Evolutionary conservation across 352 stramenopile genomes (phyloP).

Genomic region (Phytopythium boreale): DNA sequence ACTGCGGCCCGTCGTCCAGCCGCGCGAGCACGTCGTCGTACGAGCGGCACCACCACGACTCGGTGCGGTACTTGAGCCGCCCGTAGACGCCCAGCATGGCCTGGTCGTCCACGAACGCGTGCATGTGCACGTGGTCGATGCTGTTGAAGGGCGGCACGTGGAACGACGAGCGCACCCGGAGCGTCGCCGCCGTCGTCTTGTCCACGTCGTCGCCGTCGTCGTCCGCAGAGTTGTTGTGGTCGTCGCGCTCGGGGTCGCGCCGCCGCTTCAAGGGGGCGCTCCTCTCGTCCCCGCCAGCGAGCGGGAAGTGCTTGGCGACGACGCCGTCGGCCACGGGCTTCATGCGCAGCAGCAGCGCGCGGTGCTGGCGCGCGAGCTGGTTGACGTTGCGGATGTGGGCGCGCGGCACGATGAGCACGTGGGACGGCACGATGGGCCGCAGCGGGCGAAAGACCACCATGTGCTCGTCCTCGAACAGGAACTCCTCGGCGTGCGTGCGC

Average conservation of each 20-base stretch:
- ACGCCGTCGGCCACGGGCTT: conserved; percentile 49
- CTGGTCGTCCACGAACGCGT: conserved; percentile 58
- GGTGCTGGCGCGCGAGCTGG: conserved; percentile 43
- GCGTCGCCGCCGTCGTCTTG: conserved; percentile 6
- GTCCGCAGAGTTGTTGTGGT: not conserved
- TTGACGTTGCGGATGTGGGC: conserved; percentile 82
- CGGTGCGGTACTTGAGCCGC: conserved; percentile 75
- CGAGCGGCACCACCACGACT: conserved; percentile 84
- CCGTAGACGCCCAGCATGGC: conserved; percentile 47
- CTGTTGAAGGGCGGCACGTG: conserved; percentile 88
- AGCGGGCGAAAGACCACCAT: conserved; percentile 80
- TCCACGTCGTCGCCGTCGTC: not conserved
- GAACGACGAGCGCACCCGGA: conserved; percentile 72
- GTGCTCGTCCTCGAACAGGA: conserved; percentile 76
- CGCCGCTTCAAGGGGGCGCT: not conserved
- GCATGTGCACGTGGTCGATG: conserved; percentile 90
- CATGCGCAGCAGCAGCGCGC: conserved; percentile 61
- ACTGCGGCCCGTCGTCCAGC: conserved; percentile 16
- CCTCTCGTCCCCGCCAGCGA: not conserved
- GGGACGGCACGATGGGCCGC: conserved; percentile 57
- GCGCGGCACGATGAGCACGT: conserved; percentile 79
- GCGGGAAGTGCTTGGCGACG: conserved; percentile 18
- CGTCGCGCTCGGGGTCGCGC: not conserved
- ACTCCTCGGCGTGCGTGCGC: conserved; percentile 42
- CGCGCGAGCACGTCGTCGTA: conserved; percentile 62